These are phyloP conservation scores for Cadophora sp. DNA, from an alignment of 2,329 filamentous ascomycete species.

Conservation along the genomic window DNA sequence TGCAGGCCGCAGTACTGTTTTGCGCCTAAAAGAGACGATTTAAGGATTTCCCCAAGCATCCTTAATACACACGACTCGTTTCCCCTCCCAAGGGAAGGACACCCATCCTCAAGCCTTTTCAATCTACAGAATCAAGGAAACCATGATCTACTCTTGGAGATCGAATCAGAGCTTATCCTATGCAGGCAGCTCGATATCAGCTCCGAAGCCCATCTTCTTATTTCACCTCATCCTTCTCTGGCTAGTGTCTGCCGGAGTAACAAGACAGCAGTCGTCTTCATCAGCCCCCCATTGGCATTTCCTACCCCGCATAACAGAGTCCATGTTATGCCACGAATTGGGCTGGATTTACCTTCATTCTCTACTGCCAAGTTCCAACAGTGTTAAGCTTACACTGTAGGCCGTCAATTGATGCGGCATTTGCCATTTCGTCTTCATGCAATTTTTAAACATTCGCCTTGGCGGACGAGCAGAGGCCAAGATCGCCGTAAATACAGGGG, in stretches of 20 bases:
- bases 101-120: not conserved
- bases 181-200: slow-evolving; percentile 6
- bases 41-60: not conserved
- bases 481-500: slow-evolving; percentile 6
- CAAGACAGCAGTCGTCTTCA: slow-evolving; percentile 10
- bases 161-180: not conserved
- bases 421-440: slow-evolving; percentile 4
- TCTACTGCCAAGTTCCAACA: not conserved
- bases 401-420: not conserved
- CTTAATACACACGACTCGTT: not conserved
- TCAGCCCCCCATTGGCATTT: not conserved
- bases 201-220: slow-evolving; percentile 13
- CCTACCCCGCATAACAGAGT: not conserved
- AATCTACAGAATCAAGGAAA: not conserved
- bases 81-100: not conserved
- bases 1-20: not conserved
- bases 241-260: not conserved
- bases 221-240: not conserved
- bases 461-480: slow-evolving; percentile 1
- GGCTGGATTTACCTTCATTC: not conserved
- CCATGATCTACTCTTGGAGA: not conserved
- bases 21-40: not conserved
- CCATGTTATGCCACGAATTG: not conserved
- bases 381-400: not conserved
- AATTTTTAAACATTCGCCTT: not conserved